Conservation (phyloP, 148 eudicot genomes). For the Diospyros kaki region DNA sequence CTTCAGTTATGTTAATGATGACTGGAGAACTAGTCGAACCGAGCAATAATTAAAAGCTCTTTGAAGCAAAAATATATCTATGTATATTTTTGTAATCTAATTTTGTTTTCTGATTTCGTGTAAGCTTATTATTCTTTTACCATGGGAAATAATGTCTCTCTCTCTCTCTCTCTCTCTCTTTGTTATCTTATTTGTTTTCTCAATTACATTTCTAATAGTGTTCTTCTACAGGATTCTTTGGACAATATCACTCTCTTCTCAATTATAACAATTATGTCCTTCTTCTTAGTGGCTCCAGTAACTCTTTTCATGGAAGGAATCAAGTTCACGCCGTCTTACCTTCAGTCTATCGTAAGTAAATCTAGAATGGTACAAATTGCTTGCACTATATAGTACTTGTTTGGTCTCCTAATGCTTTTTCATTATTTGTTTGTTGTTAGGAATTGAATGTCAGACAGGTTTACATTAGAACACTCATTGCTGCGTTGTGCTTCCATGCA, state of each 20-base stretch:
- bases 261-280: conserved; percentile 89
- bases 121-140: not conserved
- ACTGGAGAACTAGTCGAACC: too few species aligned
- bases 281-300: conserved; percentile 68
- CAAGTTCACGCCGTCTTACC: conserved; percentile 73
- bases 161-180: not conserved
- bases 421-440: conserved; percentile 29
- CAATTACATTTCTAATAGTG: conserved; percentile 1
- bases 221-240: conserved; percentile 68
- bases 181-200: not conserved
- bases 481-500: conserved; percentile 94
- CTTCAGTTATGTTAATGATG: not conserved
- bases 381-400: not conserved
- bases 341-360: conserved; percentile 77
- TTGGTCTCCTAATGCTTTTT: conserved; percentile 6
- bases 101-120: not conserved
- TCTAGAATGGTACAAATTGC: not conserved
- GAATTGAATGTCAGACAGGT: conserved; percentile 67
- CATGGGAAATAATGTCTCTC: not conserved
- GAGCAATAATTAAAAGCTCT: not conserved
- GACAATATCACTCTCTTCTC: conserved; percentile 96
- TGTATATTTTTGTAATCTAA: not conserved
- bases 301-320: conserved; percentile 76
- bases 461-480: conserved; percentile 64
- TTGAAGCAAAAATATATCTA: too few species aligned